phyloP scores from a whole-genome alignment of 768 basidiomycete species.

The Kwoniella sp. region DNA sequence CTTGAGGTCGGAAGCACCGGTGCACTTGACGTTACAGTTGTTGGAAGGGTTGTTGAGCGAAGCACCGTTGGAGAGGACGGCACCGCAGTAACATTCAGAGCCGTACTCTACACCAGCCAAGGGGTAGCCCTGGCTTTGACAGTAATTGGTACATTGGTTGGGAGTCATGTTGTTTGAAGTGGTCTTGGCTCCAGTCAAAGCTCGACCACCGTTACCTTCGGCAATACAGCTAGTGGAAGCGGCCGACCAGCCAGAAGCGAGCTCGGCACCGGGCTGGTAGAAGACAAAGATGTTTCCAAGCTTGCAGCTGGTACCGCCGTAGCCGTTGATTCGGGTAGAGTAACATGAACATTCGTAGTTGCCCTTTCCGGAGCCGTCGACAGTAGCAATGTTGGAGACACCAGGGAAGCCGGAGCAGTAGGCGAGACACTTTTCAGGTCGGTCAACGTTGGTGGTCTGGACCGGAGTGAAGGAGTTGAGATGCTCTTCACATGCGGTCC shows the following conservation, averaged over 20 bases:
- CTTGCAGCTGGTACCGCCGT: not conserved
- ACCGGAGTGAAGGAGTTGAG: not conserved
- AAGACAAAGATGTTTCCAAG: conserved; percentile 2
- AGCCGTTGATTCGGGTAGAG: not conserved
- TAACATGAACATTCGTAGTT: conserved; percentile 2
- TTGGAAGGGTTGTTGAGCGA: not conserved
- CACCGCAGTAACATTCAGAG: conserved; percentile 7
- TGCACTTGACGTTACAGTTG: not conserved
- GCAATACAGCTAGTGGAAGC: conserved; percentile 26
- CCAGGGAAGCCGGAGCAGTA: conserved; percentile 1
- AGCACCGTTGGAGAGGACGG: not conserved
- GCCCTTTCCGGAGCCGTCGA: not conserved
- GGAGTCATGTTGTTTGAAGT: conserved; percentile 33
- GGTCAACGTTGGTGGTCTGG: not conserved
- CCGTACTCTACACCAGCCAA: conserved; percentile 31
- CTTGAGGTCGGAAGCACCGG: too few relatives aligned
- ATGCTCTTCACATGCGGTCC: conserved; percentile 2
- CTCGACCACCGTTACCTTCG: conserved; percentile 38
- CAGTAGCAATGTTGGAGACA: not conserved
- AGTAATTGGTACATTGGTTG: conserved; percentile 33
- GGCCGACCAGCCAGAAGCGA: conserved; percentile 27
- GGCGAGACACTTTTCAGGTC: conserved; percentile 1
- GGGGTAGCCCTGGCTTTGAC: conserved; percentile 31
- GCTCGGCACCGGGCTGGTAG: not conserved
- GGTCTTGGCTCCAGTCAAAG: conserved; percentile 35